A percentile compares a stretch with the other conserved stretches of the same genome.
phyloP scores from a whole-genome alignment of 169 alveolate species.

The Plasmodium knowlesi region DNA sequence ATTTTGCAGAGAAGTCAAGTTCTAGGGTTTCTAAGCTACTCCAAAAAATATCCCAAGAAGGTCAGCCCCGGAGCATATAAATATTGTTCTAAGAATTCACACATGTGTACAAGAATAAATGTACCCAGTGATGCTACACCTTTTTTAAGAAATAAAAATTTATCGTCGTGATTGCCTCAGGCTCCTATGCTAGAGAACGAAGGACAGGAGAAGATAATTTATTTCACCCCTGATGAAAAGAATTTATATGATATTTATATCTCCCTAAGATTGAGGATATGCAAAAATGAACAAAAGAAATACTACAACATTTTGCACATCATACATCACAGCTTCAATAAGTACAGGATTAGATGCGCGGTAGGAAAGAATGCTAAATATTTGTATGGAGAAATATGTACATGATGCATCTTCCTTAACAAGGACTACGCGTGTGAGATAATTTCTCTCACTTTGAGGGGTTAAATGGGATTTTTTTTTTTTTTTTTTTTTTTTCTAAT shows the following conservation, averaged over 20 bases:
- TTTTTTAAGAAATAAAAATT: slow-evolving; percentile 3
- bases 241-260: slow-evolving; percentile 43
- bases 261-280: slow-evolving; percentile 31
- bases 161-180: neutral
- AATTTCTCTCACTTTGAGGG: neutral
- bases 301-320: slow-evolving; percentile 52
- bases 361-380: slow-evolving; percentile 3
- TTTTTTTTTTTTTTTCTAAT: neutral
- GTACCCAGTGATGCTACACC: neutral
- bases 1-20: slow-evolving; percentile 37
- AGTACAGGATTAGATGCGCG: slow-evolving; percentile 58
- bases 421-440: neutral
- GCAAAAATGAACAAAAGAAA: slow-evolving; percentile 32
- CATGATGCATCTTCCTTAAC: neutral
- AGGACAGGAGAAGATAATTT: slow-evolving; percentile 60
- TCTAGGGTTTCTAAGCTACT: slow-evolving; percentile 59
- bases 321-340: slow-evolving; percentile 36
- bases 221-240: slow-evolving; percentile 49
- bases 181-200: slow-evolving; percentile 15
- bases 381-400: neutral
- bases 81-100: neutral
- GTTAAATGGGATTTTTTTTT: neutral
- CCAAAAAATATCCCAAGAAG: slow-evolving; percentile 43
- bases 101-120: neutral
- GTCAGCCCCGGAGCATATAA: slow-evolving; percentile 5